phyloP scores from a whole-genome alignment of 805 yeast genomes.

The Saccharomycopsis microspora region DNA sequence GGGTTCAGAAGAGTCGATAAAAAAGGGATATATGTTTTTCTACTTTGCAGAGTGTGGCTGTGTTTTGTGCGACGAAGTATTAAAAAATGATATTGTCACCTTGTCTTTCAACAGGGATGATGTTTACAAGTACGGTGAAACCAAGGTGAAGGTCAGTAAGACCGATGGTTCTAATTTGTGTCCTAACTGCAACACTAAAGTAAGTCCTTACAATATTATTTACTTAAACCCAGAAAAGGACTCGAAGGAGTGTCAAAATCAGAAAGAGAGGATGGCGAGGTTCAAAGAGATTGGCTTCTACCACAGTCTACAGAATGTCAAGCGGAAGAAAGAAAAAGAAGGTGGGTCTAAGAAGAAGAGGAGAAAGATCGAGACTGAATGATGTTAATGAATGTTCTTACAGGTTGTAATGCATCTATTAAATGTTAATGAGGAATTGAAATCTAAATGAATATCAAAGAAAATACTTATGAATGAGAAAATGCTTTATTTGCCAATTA shows the following conservation, averaged over 20 bases:
- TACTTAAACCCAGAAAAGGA: constrained; percentile 4
- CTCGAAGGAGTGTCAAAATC: background rate
- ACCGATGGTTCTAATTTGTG: constrained; percentile 1
- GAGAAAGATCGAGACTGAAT: background rate
- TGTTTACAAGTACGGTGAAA: constrained; percentile 1
- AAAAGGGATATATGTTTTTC: constrained; percentile 7
- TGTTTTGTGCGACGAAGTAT: constrained; percentile 9
- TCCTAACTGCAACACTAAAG: constrained; percentile 7
- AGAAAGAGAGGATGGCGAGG: constrained; percentile 2
- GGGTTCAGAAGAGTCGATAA: background rate
- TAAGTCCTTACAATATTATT: constrained; percentile 8
- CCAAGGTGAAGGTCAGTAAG: background rate
- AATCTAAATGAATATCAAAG: too few relatives aligned
- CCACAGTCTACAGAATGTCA: constrained; percentile 3
- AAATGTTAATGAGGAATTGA: too few relatives aligned
- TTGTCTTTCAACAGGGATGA: constrained; percentile 4
- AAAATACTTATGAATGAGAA: too few relatives aligned
- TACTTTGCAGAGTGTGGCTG: constrained; percentile 18
- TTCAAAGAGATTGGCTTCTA: constrained; percentile 1
- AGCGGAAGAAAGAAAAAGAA: constrained; percentile 1
- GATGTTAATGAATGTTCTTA: too few relatives aligned
- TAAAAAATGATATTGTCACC: constrained; percentile 2
- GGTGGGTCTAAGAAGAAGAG: background rate
- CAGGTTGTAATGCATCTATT: too few relatives aligned
- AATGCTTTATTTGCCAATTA: too few relatives aligned